Evolutionary conservation across 495 filamentous ascomycete species (phyloP).

Genomic region (Astrocystis sublimbata): DNA sequence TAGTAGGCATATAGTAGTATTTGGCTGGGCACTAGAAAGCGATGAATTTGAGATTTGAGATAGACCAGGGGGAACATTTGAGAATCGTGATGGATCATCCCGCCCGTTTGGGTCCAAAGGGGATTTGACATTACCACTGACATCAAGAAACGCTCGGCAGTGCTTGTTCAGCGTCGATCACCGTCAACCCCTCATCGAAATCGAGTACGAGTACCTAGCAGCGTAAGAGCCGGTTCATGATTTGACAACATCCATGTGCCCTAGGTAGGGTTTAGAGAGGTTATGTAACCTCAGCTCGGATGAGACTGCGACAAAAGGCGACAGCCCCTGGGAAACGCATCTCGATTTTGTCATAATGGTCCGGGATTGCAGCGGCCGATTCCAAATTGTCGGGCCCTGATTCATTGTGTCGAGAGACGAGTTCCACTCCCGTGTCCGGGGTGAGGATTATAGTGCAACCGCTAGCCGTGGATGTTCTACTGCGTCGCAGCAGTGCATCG

Average conservation of each 20-base stretch:
- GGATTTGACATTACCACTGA: conserved; percentile 13
- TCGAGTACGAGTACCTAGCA: neutral
- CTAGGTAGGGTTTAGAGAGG: neutral
- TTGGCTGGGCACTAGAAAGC: neutral
- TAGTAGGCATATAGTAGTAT: neutral
- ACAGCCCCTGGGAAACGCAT: neutral
- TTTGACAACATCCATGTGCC: conserved; percentile 14
- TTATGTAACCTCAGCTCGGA: conserved; percentile 14
- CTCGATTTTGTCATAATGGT: conserved; percentile 12
- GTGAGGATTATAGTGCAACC: neutral
- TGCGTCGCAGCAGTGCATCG: neutral
- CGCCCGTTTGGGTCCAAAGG: neutral
- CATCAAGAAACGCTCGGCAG: conserved; percentile 2
- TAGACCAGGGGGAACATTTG: conserved; percentile 15
- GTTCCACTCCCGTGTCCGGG: conserved; percentile 10
- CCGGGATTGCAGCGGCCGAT: conserved; percentile 10
- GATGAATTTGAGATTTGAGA: conserved; percentile 21
- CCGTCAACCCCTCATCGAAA: conserved; percentile 8
- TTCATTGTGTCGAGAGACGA: neutral
- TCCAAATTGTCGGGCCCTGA: conserved; percentile 16
- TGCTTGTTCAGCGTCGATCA: neutral
- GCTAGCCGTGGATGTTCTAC: neutral
- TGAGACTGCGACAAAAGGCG: conserved; percentile 9
- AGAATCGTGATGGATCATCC: conserved; percentile 8
- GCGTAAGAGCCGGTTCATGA: neutral